Conservation (phyloP, 192 early-diverging fungal species). For the Backusella australiensis region DNA sequence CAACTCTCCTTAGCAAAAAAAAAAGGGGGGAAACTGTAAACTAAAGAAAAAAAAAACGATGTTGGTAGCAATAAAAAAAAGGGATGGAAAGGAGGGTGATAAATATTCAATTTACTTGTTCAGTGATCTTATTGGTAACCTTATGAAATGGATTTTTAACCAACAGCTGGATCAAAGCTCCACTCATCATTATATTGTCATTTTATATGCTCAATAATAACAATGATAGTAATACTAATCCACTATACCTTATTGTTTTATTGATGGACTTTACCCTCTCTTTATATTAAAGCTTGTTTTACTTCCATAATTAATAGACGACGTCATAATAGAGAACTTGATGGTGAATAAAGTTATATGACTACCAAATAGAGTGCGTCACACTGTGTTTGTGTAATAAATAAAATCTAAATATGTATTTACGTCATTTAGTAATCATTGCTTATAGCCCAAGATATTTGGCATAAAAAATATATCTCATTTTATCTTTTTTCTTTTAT, state of each 20-base stretch:
- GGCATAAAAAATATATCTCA: no score
- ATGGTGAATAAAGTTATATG: no score
- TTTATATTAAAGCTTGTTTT: no score
- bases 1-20: not conserved
- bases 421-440: no score
- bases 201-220: not conserved
- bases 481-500: not conserved
- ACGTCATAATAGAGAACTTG: no score
- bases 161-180: not conserved
- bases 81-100: not conserved
- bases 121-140: not conserved
- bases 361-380: no score
- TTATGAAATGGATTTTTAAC: not conserved
- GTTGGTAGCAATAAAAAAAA: no score
- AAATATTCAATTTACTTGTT: not conserved
- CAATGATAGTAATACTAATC: not conserved
- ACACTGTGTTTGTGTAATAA: not conserved
- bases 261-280: no score
- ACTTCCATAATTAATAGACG: no score
- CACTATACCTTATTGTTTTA: no score
- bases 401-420: no score
- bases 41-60: not conserved
- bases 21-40: not conserved
- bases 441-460: no score
- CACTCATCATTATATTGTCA: not conserved